Percentiles rank a stretch among this genome's conserved stretches.
These are phyloP conservation scores for Cymbopogon citratus DNA, from an alignment of 176 grass and related monocot genomes.

Conservation along the genomic window DNA sequence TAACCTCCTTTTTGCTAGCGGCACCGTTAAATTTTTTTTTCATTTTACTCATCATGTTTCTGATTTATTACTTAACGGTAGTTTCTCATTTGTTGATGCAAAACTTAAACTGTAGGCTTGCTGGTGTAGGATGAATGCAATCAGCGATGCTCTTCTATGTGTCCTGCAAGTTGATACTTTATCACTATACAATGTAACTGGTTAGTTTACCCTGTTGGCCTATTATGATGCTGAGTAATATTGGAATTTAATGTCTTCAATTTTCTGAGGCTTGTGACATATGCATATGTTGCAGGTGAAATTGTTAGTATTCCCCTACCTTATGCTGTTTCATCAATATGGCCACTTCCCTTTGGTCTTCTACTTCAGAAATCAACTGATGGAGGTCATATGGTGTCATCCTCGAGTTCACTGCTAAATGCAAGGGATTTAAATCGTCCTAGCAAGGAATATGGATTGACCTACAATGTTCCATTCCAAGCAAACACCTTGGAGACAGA, in stretches of 20 bases:
- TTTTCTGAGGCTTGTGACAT: constrained; percentile 5
- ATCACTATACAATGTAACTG: constrained; percentile 73
- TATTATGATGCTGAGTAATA: neutral
- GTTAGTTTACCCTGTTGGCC: constrained; percentile 32
- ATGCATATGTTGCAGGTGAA: constrained; percentile 59
- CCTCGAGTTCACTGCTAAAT: constrained; percentile 57
- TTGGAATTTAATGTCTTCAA: constrained; percentile 1
- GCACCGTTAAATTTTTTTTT: neutral
- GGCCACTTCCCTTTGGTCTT: constrained; percentile 72
- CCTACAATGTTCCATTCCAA: constrained; percentile 39
- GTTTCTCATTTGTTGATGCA: constrained; percentile 21
- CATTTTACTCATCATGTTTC: neutral
- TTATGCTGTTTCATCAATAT: constrained; percentile 84
- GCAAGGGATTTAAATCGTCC: constrained; percentile 62
- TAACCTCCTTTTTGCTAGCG: neutral
- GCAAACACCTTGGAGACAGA: constrained; percentile 36
- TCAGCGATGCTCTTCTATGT: constrained; percentile 78
- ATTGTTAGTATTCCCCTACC: constrained; percentile 65
- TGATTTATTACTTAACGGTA: constrained; percentile 25
- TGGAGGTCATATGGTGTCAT: constrained; percentile 58
- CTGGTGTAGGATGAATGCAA: constrained; percentile 83
- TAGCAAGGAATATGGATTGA: constrained; percentile 74
- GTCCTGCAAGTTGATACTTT: constrained; percentile 82
- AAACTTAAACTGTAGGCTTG: constrained; percentile 56
- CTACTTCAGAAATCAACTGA: constrained; percentile 80